Conservation (phyloP, 768 basidiomycete genomes). For the Mrakia frigida region DNA sequence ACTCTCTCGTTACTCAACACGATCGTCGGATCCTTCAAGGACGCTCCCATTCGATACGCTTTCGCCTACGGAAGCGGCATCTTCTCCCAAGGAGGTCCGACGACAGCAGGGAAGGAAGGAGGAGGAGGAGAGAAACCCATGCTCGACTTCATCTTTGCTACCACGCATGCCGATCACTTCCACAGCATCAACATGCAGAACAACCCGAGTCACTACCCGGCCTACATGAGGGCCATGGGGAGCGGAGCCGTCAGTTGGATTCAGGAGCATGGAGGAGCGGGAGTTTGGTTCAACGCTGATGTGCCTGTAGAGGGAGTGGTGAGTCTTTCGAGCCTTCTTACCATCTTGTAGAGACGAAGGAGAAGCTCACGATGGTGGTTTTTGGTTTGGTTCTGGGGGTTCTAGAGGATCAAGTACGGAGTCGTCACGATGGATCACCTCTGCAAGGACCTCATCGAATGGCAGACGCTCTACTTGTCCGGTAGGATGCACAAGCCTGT, state of each 20-base stretch:
- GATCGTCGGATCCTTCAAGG: slow-evolving; percentile 69
- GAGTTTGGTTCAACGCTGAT: slow-evolving; percentile 94
- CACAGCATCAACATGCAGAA: slow-evolving; percentile 94
- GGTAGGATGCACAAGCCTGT: slow-evolving; percentile 96
- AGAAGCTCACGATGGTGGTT: neutral
- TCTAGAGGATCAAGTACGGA: slow-evolving; percentile 90
- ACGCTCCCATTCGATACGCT: slow-evolving; percentile 86
- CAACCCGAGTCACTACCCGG: slow-evolving; percentile 82
- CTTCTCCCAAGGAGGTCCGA: slow-evolving; percentile 73
- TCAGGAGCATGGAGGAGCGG: slow-evolving; percentile 60
- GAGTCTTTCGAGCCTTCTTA: slow-evolving; percentile 43
- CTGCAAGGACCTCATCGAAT: slow-evolving; percentile 82
- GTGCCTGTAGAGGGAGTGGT: slow-evolving; percentile 79
- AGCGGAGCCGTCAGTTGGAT: slow-evolving; percentile 72
- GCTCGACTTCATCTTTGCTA: slow-evolving; percentile 96
- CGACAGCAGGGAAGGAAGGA: slow-evolving; percentile 46
- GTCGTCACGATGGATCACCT: slow-evolving; percentile 86
- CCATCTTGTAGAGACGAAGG: neutral
- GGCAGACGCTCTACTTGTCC: slow-evolving; percentile 87
- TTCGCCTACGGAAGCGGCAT: slow-evolving; percentile 97
- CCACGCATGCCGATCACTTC: slow-evolving; percentile 86
- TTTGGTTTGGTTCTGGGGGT: neutral
- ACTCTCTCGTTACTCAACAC: slow-evolving; percentile 21
- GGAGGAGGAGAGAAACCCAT: slow-evolving; percentile 54
- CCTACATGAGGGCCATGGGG: slow-evolving; percentile 79